phyloP scores from a whole-genome alignment of 805 yeast species.

The Maudiozyma pseudohumilis region DNA sequence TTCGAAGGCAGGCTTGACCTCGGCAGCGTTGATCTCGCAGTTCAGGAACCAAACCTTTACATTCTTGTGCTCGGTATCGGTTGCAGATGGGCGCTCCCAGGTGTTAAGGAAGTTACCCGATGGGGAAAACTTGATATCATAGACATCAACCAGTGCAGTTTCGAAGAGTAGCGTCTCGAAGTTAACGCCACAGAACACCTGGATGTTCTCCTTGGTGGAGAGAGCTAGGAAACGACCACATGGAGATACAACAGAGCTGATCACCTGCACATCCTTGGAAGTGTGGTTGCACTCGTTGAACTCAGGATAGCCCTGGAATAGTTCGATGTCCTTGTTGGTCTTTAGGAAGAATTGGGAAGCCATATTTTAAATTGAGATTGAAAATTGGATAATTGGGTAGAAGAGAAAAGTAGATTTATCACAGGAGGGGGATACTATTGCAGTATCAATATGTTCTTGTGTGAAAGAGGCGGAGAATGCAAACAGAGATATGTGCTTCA shows the following conservation, averaged over 20 bases:
- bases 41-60: slow-evolving; percentile 63
- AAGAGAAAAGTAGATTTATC: neutral
- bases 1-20: slow-evolving; percentile 26
- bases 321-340: slow-evolving; percentile 28
- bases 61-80: slow-evolving; percentile 66
- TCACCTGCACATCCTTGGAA: slow-evolving; percentile 13
- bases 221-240: slow-evolving; percentile 29
- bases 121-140: slow-evolving; percentile 84
- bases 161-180: slow-evolving; percentile 16
- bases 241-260: slow-evolving; percentile 26
- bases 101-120: slow-evolving; percentile 70
- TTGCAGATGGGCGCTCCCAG: slow-evolving; percentile 81
- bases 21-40: slow-evolving; percentile 29
- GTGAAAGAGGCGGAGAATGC: too few species aligned
- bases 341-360: slow-evolving; percentile 29
- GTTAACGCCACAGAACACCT: slow-evolving; percentile 22
- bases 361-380: slow-evolving; percentile 11
- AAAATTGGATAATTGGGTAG: neutral
- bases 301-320: slow-evolving; percentile 28
- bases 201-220: slow-evolving; percentile 21
- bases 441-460: too few species aligned
- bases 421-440: neutral
- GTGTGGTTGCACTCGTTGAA: slow-evolving; percentile 20
- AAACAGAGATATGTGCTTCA: too few species aligned
- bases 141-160: slow-evolving; percentile 48